Conservation (phyloP, 129 eudicot species). For the Saposhnikovia divaricata region DNA sequence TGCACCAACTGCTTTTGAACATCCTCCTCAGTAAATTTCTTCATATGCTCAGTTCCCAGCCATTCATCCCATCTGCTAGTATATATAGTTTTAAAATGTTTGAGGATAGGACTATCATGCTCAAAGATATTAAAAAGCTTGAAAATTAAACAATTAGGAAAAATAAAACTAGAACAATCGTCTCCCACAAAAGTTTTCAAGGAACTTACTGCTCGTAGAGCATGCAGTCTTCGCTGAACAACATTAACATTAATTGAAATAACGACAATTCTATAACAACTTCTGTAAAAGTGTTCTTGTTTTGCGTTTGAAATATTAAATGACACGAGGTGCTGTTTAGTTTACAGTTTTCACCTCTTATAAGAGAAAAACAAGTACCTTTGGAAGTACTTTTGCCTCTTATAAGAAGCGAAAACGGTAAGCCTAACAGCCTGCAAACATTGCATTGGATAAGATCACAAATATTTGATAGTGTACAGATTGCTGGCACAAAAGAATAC, state of each 20-base stretch:
- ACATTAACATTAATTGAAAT: not conserved
- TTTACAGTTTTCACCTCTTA: not conserved
- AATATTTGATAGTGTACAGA: not conserved
- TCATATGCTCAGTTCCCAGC: constrained; percentile 54
- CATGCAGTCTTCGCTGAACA: not conserved
- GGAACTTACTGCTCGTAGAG: not conserved
- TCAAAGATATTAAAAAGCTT: not conserved
- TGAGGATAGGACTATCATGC: not conserved
- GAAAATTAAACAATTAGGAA: not conserved
- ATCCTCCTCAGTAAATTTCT: constrained; percentile 46
- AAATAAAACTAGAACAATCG: not conserved
- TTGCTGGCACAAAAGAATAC: not conserved
- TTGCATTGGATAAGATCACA: not conserved
- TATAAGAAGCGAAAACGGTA: not conserved
- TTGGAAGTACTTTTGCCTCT: not conserved
- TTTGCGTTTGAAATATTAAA: not conserved
- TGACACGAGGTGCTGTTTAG: not conserved
- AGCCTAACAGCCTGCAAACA: not conserved
- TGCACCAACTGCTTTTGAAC: constrained; percentile 35
- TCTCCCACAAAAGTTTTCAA: not conserved
- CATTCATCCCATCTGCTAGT: constrained; percentile 84
- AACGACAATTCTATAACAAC: not conserved
- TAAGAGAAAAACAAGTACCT: not conserved
- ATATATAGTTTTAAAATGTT: not conserved
- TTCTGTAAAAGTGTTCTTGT: not conserved